Conservation (phyloP, 805 yeast genomes). For the Metschnikowia drakensbergensis region DNA sequence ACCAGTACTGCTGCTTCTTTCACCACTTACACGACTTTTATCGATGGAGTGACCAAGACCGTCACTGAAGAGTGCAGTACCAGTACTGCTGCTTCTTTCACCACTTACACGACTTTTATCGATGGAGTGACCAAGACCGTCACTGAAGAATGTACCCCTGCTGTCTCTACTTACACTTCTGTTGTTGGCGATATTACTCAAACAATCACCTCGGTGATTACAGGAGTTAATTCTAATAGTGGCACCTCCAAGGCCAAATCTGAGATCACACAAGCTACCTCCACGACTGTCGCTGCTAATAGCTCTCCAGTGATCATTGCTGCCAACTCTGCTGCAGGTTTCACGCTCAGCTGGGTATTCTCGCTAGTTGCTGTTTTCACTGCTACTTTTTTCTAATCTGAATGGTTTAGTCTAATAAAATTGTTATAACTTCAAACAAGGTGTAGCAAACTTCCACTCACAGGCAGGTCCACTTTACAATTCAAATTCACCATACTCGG, state of each 20-base stretch:
- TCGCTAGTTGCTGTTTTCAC: not conserved
- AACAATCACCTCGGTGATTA: not conserved
- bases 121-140: slow-evolving; percentile 7
- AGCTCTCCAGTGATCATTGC: not conserved
- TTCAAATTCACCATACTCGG: no score
- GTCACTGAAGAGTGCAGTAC: slow-evolving; percentile 7
- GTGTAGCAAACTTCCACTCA: no score
- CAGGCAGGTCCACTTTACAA: no score
- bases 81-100: slow-evolving; percentile 1
- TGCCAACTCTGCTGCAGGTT: slow-evolving; percentile 3
- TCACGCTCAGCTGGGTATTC: not conserved
- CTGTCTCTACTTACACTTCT: slow-evolving; percentile 3
- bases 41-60: slow-evolving; percentile 6
- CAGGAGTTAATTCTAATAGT: not conserved
- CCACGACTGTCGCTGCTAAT: slow-evolving; percentile 2
- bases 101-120: slow-evolving; percentile 11
- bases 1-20: slow-evolving; percentile 1
- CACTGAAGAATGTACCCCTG: slow-evolving; percentile 2
- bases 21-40: slow-evolving; percentile 11
- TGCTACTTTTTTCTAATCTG: not conserved
- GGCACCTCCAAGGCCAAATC: not conserved
- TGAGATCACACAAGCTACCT: not conserved
- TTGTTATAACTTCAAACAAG: no score
- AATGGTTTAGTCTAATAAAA: not conserved
- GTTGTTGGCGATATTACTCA: not conserved